phyloP scores from a whole-genome alignment of 1,139 yeast species.

The Candida sp. region DNA sequence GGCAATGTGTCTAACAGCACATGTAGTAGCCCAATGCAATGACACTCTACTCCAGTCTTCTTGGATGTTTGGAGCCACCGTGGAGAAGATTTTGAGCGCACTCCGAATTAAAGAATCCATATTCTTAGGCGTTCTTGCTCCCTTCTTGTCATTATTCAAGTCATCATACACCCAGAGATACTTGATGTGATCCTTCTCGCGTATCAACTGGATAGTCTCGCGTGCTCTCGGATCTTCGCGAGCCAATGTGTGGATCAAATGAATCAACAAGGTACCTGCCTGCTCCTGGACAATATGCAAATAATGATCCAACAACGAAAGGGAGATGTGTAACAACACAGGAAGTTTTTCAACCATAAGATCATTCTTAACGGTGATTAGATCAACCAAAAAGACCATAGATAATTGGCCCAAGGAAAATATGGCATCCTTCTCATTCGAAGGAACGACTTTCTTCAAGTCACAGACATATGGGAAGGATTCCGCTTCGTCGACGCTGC shows the following conservation, averaged over 20 bases:
- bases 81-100: slow-evolving; percentile 60
- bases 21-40: slow-evolving; percentile 93
- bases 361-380: slow-evolving; percentile 65
- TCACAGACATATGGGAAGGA: slow-evolving; percentile 78
- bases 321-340: slow-evolving; percentile 78
- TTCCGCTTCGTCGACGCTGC: slow-evolving; percentile 9
- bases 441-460: slow-evolving; percentile 58
- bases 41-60: slow-evolving; percentile 87
- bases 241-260: slow-evolving; percentile 69
- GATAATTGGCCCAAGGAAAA: slow-evolving; percentile 91
- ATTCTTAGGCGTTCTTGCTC: slow-evolving; percentile 85
- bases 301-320: slow-evolving; percentile 88
- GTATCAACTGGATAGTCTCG: slow-evolving; percentile 56
- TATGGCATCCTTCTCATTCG: slow-evolving; percentile 71
- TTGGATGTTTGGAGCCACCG: slow-evolving; percentile 57
- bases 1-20: slow-evolving; percentile 97
- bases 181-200: slow-evolving; percentile 43
- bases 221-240: slow-evolving; percentile 56
- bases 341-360: slow-evolving; percentile 64
- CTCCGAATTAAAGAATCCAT: slow-evolving; percentile 83
- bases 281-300: slow-evolving; percentile 82
- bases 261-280: slow-evolving; percentile 76
- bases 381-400: slow-evolving; percentile 80
- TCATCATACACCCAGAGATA: slow-evolving; percentile 88
- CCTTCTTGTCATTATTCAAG: slow-evolving; percentile 72